Evolutionary conservation across 208 protist genomes (phyloP).

Genomic region (Herpetomonas samuelpessoai): DNA sequence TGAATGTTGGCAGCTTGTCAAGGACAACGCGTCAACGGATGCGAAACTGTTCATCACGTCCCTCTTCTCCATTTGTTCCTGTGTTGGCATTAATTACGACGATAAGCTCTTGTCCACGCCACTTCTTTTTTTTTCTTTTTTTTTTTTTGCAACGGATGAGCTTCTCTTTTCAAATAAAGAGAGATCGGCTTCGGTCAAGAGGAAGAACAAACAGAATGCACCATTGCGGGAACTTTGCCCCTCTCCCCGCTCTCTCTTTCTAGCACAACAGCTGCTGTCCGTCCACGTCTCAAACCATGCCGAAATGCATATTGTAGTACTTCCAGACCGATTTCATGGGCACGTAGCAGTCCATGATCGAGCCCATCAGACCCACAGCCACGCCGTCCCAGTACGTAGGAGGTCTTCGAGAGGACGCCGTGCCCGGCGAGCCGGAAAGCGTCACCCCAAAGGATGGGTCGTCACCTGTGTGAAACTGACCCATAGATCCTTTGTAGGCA

Average conservation of each 20-base stretch:
- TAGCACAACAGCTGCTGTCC: background rate
- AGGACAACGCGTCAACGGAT: too few species aligned
- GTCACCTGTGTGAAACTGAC: background rate
- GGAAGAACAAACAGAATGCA: too few species aligned
- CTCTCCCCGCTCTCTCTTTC: background rate
- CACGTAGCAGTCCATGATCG: constrained; percentile 82
- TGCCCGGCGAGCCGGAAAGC: background rate
- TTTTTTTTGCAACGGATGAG: too few species aligned
- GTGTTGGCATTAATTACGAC: too few species aligned
- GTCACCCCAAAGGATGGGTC: background rate
- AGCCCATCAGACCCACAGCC: constrained; percentile 74
- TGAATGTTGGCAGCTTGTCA: too few species aligned
- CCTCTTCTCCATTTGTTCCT: too few species aligned
- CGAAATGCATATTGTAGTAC: constrained; percentile 75
- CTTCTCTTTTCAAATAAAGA: too few species aligned
- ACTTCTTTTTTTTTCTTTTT: too few species aligned
- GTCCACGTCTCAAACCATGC: constrained; percentile 33
- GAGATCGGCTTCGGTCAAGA: too few species aligned
- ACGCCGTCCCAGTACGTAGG: constrained; percentile 79
- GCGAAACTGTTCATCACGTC: too few species aligned
- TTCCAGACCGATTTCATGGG: constrained; percentile 58
- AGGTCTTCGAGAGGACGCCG: constrained; percentile 3
- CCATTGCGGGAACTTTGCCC: too few species aligned
- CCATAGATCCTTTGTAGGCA: background rate
- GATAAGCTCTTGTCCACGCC: too few species aligned